Evolutionary conservation across 495 filamentous ascomycete genomes (phyloP), one percentile per base, ranked within the genome.

Genomic region (Penicillium bovifimosum): DNA sequence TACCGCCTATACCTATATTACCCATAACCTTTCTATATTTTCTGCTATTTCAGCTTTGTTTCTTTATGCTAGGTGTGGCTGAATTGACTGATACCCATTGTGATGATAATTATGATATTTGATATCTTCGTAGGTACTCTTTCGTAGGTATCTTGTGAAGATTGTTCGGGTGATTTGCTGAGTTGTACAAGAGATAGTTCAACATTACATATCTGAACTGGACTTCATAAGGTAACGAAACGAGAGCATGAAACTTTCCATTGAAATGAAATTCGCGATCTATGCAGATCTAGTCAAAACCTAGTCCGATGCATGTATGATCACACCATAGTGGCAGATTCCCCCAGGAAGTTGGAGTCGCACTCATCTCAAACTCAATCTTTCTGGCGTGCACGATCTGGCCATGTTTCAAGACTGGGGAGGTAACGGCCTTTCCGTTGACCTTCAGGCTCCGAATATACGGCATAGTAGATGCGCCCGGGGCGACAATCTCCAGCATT

Each of bases 311-410:
- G n/a, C n/a, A n/a, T n/a, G n/a, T n/a, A n/a, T n/a, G n/a, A n/a
- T n/a, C n/a, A n/a, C n/a, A n/a, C 55, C 58, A 59, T 5, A 34
- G 9, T 6, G 54, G 58, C 2, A 20, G 26, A 11, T 28, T 42
- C 7, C 55, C 63, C 63, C 63, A 66, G 0, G 50, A 43, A n/a
- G 54, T 59, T 10, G 63, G 63, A 7, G 38, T 45, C 1, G 53
- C 52, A 26, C 63, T 66, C 63, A 66, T 64, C 26, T 63, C 61
- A 49, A 59, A 64, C 10, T 59, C 55, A 24, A 66, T 66, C 0
- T 29, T 32, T 17, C 35, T 32, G 6, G 61, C 61, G 10, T 32
- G 11, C 9, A 64, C 50, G 31, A 66, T 49, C 5, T 61, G 49
- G 3, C 47, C 7, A 34, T 66, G 61, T 3, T 39, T 61, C 29